Base-by-base conservation (phyloP, 108 stramenopile genomes). In the Conticribra guillardii region DNA sequence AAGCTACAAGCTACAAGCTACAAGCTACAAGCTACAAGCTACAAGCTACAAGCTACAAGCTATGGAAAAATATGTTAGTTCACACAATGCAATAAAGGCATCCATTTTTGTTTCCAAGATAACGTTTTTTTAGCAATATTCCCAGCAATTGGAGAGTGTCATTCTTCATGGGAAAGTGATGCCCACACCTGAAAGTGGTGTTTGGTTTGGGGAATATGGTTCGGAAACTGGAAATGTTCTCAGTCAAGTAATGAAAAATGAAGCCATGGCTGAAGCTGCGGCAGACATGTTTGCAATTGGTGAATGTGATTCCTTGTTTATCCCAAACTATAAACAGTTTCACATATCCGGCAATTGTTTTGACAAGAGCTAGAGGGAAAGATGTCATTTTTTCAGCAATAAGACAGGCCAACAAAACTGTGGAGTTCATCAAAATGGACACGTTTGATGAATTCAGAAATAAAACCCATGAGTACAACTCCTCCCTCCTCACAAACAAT, bases 221-320 rank as follows among this genome's bases (percentile, higher is more conserved):
- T 66, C 44, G 53, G 44, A 54, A 27, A 64, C 51, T 27, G 27
- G 28, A 30, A 15, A 17, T 53, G 34, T 28, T 29, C 41, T 66
- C n/a, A 59, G 45, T 17, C 64, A 65, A 60, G 15, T 17, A 1
- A 29, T 59, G 19, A 50, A 62, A 47, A 45, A 78, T 59, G 71
- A 71, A 78, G 76, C 71, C 19, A 72, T 78, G 70, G 76, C 71
- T 1, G 76, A 78, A 44, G 76, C 67, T n/a, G 64, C 66, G 8
- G 63, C 64, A 16, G 77, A 79, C 47, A 32, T 73, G 46, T 79
- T 79, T 53, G 77, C 71, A 18, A 23, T 79, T 17, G 77, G 64
- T 29, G 77, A 79, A 54, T 79, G 71, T 47, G 54, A 70, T 56
- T 64, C 77, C 5, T 54, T 79, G 1, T 67, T 60, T 27, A 68